phyloP scores from a whole-genome alignment of 139 green algal genomes.

The Asterochloris sp. region DNA sequence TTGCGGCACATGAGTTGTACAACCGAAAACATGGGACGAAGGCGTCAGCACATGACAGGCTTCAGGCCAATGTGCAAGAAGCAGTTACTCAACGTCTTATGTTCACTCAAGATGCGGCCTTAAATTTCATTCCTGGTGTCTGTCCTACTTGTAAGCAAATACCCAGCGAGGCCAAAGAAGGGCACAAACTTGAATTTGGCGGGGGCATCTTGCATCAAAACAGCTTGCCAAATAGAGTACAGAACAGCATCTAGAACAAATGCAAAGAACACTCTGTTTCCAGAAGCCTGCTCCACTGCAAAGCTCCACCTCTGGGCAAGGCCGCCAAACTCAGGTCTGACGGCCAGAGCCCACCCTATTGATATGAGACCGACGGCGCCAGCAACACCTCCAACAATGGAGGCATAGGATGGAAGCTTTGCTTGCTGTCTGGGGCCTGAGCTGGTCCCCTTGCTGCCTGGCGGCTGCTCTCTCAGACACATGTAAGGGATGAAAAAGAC shows the following conservation, averaged over 20 bases:
- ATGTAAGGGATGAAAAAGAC: slow-evolving; percentile 81
- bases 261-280: slow-evolving; percentile 73
- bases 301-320: slow-evolving; percentile 48
- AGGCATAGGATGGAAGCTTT: slow-evolving; percentile 26
- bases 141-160: slow-evolving; percentile 38
- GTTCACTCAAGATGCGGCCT: no score
- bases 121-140: no score
- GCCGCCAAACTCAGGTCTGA: slow-evolving; percentile 67
- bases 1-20: no score
- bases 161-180: slow-evolving; percentile 71
- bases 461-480: slow-evolving; percentile 45
- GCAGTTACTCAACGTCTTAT: no score
- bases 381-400: slow-evolving; percentile 19
- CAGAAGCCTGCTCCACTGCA: slow-evolving; percentile 30
- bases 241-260: slow-evolving; percentile 73
- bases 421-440: slow-evolving; percentile 1
- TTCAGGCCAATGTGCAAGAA: no score
- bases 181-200: slow-evolving; percentile 49
- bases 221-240: slow-evolving; percentile 75
- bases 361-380: slow-evolving; percentile 31
- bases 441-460: slow-evolving; percentile 4
- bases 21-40: no score
- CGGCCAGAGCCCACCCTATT: slow-evolving; percentile 56
- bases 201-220: slow-evolving; percentile 51
- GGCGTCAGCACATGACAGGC: no score